These are phyloP conservation scores for Leishmania turanica DNA, from an alignment of 208 protist species.

Conservation along the genomic window DNA sequence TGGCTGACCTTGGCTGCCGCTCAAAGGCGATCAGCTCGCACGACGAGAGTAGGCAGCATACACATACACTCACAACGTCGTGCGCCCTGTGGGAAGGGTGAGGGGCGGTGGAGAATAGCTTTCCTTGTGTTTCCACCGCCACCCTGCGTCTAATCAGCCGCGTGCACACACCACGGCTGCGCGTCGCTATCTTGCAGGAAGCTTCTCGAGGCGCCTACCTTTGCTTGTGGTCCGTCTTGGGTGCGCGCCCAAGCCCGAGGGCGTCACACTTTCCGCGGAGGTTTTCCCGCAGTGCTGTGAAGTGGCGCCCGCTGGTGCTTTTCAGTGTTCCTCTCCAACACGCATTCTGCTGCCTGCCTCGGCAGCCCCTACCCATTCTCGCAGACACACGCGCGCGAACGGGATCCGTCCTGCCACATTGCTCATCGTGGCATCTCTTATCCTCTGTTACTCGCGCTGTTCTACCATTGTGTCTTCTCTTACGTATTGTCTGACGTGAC, in stretches of 20 bases:
- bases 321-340: not conserved
- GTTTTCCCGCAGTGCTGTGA: not conserved
- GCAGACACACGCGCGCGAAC: not conserved
- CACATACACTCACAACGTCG: not conserved
- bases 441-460: not conserved
- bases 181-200: not conserved
- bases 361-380: not conserved
- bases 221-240: not conserved
- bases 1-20: not conserved
- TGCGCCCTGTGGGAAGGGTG: not conserved
- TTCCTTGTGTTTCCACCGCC: not conserved
- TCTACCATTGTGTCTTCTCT: not conserved
- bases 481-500: not conserved
- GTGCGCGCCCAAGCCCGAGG: not conserved
- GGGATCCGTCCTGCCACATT: not conserved
- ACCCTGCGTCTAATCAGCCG: not conserved
- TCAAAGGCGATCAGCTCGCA: not conserved
- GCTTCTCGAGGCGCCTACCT: not conserved
- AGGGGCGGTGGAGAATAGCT: not conserved
- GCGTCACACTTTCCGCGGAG: no score
- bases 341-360: not conserved
- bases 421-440: not conserved
- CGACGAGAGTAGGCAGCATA: not conserved
- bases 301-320: not conserved
- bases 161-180: not conserved